Base-by-base conservation (phyloP, 2,329 filamentous ascomycete genomes). In the Thelonectria discophora region DNA sequence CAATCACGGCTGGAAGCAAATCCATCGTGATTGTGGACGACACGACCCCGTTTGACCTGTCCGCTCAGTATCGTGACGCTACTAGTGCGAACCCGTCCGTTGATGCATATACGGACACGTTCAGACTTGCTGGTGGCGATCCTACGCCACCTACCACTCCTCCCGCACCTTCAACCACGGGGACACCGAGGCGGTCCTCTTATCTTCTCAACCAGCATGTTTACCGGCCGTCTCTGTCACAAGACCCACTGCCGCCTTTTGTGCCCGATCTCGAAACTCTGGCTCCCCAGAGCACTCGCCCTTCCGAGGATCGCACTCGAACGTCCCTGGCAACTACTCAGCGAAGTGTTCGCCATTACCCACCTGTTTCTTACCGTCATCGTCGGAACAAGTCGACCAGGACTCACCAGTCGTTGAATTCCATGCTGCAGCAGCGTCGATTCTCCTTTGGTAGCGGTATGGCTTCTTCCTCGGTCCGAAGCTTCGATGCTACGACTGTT, bases 21-120 rank as follows among this genome's bases (percentile, higher is more conserved):
- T 97, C 93, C 0, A 96, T 97, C 66, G 84, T 97, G 57, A 96
- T 97, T 71, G 88, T 97, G 37, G 92, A 96, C 60, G 87, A 87
- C 32, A 90, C 88, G 0, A 68, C 83, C 15, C 78, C 82, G 0
- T 78, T 79, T 5, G 78, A 86, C 9, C 74, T 82, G n/a, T 77
- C 82, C 1, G 67, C 79, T 10, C 85, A 88, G 9, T 84, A 81
- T 9, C 80, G 80, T 34, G 80, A 81, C 18, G 71, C 84, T 8
- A 74, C 76, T 2, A 76, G 75, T 3, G 73, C 77, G 21, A 81
- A 79, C 55, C 76, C 77, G 11, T 86, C 85, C 2, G 75, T 82
- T 1, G 85, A 86, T 50, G 80, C 80, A 2, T 86, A 88, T 67
- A 77, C 80, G 2, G 84, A 88, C 58, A 76, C 80, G 2, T 84